Evolutionary conservation across 305 asterid species (phyloP).

Genomic region (Ajuga reptans): DNA sequence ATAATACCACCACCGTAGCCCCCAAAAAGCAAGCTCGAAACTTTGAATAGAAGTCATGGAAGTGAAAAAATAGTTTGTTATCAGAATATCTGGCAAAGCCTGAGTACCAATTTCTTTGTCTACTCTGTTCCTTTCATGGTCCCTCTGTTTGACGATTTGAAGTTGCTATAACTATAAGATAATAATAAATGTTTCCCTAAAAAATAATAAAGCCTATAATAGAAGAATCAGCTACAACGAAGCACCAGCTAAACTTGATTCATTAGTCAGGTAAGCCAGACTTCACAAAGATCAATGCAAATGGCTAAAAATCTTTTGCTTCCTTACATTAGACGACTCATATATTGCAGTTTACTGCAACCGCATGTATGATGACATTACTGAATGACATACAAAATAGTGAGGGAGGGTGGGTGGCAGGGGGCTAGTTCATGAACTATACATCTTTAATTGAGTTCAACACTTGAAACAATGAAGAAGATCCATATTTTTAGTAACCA

Average conservation of each 20-base stretch:
- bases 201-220: neutral
- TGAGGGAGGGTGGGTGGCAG: too few species aligned
- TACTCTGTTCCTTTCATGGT: too few species aligned
- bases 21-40: neutral
- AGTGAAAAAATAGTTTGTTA: neutral
- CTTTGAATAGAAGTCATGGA: neutral
- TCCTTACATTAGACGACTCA: neutral
- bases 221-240: neutral
- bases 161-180: neutral
- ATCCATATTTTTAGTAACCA: neutral
- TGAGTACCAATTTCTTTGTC: too few species aligned
- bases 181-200: neutral
- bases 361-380: neutral
- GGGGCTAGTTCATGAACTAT: neutral
- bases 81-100: too few species aligned
- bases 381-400: too few species aligned
- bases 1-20: neutral
- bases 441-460: neutral
- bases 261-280: neutral
- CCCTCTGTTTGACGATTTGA: too few species aligned
- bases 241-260: neutral
- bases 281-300: neutral
- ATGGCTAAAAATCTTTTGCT: neutral
- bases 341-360: neutral
- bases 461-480: neutral